A percentile compares a stretch with the other conserved stretches of the same genome.
phyloP scores from a whole-genome alignment of 345 rosid genomes.

The Excoecaria cochinchinensis region DNA sequence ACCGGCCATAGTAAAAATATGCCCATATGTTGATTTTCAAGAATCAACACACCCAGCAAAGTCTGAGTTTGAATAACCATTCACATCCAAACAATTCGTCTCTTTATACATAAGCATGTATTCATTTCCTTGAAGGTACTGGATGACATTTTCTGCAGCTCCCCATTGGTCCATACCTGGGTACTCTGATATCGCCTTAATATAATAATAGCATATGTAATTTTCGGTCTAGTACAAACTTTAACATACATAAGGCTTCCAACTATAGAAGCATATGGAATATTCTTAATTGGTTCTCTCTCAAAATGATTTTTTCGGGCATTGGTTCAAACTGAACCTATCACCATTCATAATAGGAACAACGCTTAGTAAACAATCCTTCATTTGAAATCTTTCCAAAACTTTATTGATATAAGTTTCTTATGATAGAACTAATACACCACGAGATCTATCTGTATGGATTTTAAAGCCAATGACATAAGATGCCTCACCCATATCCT shows the following conservation, averaged over 20 bases:
- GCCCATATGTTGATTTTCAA: background rate
- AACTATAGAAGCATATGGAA: background rate
- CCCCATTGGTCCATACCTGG: background rate
- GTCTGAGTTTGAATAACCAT: background rate
- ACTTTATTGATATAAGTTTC: background rate
- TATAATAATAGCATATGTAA: background rate
- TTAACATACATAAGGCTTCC: background rate
- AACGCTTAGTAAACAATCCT: background rate
- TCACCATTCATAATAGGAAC: conserved; percentile 3
- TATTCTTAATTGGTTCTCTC: background rate
- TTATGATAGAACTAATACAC: background rate
- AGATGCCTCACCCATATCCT: background rate
- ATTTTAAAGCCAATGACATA: background rate
- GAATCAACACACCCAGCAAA: background rate
- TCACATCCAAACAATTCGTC: background rate
- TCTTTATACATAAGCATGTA: background rate
- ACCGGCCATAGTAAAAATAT: background rate
- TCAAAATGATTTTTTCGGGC: background rate
- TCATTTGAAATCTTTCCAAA: background rate
- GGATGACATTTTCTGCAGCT: background rate
- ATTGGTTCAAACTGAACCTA: background rate
- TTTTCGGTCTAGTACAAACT: background rate
- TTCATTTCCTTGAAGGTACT: background rate
- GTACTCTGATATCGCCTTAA: background rate
- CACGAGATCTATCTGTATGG: background rate